Evolutionary conservation across 169 alveolate species (phyloP), one percentile per base, ranked within the genome.

Genomic region (Cystoisospora suis): DNA sequence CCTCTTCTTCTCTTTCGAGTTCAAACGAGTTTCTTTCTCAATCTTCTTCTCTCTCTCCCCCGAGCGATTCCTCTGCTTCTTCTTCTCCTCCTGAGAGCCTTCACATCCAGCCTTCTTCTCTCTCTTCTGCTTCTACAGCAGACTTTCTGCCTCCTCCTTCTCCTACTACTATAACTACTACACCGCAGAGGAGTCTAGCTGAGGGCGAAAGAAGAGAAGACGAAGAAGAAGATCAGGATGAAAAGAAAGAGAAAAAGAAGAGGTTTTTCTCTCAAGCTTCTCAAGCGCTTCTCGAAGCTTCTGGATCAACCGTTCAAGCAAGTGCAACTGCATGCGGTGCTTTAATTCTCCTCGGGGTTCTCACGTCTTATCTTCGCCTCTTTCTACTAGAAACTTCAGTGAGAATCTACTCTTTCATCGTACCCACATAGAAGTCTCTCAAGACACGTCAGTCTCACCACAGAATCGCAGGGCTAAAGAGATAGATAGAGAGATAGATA

Each of bases 281-380:
- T n/a, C 77, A 65, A 44, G 77, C 77, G 3, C 4, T 65, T 3
- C n/a, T 65, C 42, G 5, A 32, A 23, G 42, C 45, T 1, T 65
- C 77, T 15, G 34, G n/a, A 7, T 12, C 77, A 7, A n/a, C 77
- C 9, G n/a, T 65, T 23, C 45, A 65, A 6, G n/a, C 12, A 36
- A n/a, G 77, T 44, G 77, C 83, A 0, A 34, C 32, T 34, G 45
- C 56, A 29, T 86, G 90, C 83, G 81, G 49, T 9, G 81, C 90
- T 12, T 45, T 86, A 53, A 47, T 72, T 9, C 32, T 46, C 45
- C 58, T 86, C 1, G 90, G 90, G 44, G 90, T 83, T 2, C 72
- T 47, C n/a, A 69, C 90, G 9, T 86, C 90, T 23, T 86, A 65
- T 49, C 47, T 69, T 29, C 80, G 90, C 0, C 90, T 86, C 83